Base-by-base conservation (phyloP, 2,329 filamentous ascomycete species). In the Monosporascus sp. region DNA sequence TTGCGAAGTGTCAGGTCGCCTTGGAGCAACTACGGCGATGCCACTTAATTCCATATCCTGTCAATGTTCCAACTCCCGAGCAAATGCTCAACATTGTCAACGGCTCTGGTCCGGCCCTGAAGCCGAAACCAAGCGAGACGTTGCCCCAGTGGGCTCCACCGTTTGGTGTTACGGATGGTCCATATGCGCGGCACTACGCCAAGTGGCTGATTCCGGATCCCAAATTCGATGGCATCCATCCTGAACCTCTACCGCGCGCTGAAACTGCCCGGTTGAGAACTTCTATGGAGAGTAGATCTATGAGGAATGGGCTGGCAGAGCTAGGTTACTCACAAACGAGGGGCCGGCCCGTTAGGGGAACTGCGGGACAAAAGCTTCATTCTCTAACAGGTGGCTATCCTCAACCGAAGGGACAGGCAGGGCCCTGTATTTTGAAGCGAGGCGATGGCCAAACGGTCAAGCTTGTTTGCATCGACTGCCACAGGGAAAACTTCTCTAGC, bases 191-290 rank as follows among this genome's bases (percentile, higher is more conserved):
- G 62, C 94, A 97, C 74, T 97, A 97, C 73, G 86, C 91, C 68
- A 91, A 90, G 77, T 99, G 94, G 94, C 83, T 99, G 61, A 86
- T 97, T 55, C 90, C 89, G 50, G 91, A 97, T 71, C 82, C 88
- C 53, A 83, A 83, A 48, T 97, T 97, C 71, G 93, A 97, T 69
- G 88, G 87, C 54, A 68, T 79, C 40, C 73, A 79, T 55, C 75
- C 76, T 45, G 75, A 80, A 60, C 70, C 72, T 64, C 71, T 74
- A 53, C 71, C 72, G 34, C 69, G 71, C 48, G 59, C 69, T 54
- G 76, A 78, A 55, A 64, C 69, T 49, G 66, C 70, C 40, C 72
- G 73, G 53, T 70, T 71, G 56, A 78, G 81, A 51, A 71, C 69
- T 53, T 71, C 79, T 49, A 67, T 75, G 37, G 90, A 94, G 68